These are phyloP conservation scores for Solanum tarijense DNA, from an alignment of 257 asterid species.

Conservation along the genomic window DNA sequence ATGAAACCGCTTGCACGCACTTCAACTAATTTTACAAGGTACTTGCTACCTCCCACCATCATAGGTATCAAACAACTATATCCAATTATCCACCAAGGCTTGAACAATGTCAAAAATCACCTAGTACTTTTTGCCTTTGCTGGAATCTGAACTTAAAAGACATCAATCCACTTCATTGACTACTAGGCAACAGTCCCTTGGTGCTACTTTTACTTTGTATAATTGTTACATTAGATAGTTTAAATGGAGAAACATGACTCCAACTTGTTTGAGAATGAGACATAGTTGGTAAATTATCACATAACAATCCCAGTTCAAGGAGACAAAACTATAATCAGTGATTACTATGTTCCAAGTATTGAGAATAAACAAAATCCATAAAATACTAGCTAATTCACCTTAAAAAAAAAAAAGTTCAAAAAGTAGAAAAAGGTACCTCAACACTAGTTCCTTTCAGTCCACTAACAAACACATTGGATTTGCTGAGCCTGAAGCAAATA, in stretches of 20 bases:
- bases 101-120: not conserved
- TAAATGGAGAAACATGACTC: not conserved
- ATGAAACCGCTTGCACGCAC: not conserved
- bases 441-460: constrained; percentile 76
- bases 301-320: not conserved
- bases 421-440: constrained; percentile 46
- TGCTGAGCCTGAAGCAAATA: constrained; percentile 54
- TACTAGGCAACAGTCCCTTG: not conserved
- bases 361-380: not conserved
- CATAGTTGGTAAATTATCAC: not conserved
- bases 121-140: not conserved
- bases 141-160: not conserved
- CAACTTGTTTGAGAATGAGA: not conserved
- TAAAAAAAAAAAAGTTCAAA: not conserved
- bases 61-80: not conserved
- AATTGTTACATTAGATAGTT: not conserved
- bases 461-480: constrained; percentile 74
- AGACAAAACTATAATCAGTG: not conserved
- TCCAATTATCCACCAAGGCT: not conserved
- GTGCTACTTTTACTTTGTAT: not conserved
- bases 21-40: not conserved
- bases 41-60: not conserved
- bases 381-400: not conserved
- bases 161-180: not conserved
- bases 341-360: not conserved